Evolutionary conservation across 805 yeast genomes (phyloP), one percentile per base, ranked within the genome.

Genomic region (Scheffersomyces lignosus): DNA sequence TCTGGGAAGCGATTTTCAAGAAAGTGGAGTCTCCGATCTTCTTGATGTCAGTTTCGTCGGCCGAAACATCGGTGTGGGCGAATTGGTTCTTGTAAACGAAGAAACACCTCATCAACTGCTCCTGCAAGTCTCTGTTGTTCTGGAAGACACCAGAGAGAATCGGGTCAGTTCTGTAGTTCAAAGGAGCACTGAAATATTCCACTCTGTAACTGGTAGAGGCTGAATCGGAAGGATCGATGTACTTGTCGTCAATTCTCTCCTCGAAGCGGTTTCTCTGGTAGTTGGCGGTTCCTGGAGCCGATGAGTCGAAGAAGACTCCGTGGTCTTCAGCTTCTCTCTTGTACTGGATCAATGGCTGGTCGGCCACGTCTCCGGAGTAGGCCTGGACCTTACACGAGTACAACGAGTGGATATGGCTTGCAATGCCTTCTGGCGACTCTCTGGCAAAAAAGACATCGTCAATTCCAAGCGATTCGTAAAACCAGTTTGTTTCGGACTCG

Each of bases 301-400:
- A 71, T 23, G 95, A 80, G 56, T 87, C 96, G 60, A 91, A 87
- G 59, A 85, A 93, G 24, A 88, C 93, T 1, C 96, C 96, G 55
- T 88, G 96, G 57, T 85, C 90, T 13, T 78, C 83, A 31, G 78
- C 75, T 59, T 87, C 90, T 45, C 89, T 75, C 58, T 82, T 83
- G 60, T 88, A 87, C 45, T 83, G 87, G 46, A 91, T 82, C 47
- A 80, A 75, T 15, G 83, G 82, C 14, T 31, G 36, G 31, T 44
- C 56, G 29, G 51, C 49, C 17, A 55, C 76, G 33, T 81, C 74
- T 44, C 76, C 66, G 3, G 93, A 84, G 56, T 75, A 87, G 5
- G 96, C 95, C 49, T 91, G 93, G 36, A 93, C 77, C 60, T 93
- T 93, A 39, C 97, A 90, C 23, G 96, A 87, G 64, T 91, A 91